Base-by-base conservation (phyloP, 306 rosid species). In the Vicia sativa region DNA sequence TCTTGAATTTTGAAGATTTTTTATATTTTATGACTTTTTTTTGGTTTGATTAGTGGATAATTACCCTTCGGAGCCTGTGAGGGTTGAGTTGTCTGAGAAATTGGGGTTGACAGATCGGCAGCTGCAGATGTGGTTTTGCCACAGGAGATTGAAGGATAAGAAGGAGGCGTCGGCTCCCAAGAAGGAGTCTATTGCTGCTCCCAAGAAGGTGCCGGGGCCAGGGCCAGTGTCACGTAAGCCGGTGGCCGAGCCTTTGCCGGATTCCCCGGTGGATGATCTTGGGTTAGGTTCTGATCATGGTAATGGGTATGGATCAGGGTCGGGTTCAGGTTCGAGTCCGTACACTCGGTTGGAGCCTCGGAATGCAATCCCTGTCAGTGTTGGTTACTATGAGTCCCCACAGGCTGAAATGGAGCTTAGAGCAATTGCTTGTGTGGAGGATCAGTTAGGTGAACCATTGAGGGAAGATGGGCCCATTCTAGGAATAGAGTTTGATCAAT, bases 51-150 rank as follows among this genome's bases (percentile, higher is more conserved):
- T 81, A 93, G 99, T 81, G 97, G 99, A 93, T 67, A 86, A 84
- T 13, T 93, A 90, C 70, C 97, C 99, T 18, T 71, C 90, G 62
- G 99, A 93, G 84, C 65, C 90, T 61, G 76, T 70, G 76, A 81
- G 99, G 83, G 84, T 60, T 0, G 96, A 93, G 48, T 79, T 93
- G 16, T 93, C 96, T 10, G 87, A 87, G 75, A 93, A 88, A 62
- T 81, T 93, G 60, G 97, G 96, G 60, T 87, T 93, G 72, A 69
- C 97, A 11, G 97, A 90, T 88, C 97, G 99, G 82, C 99, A 93
- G 78, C 79, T 93, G 78, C 99, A 93, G 99, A 90, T 93, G 99
- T 93, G 97, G 99, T 93, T 93, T 67, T 93, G 99, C 62, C 99
- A 93, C 56, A 68, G 99, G 75, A 84, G 99, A 83, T 73, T 93